A percentile compares a stretch with the other conserved stretches of the same genome.
Evolutionary conservation across 1,284 basidiomycete genomes (phyloP).

Genomic region (Neolentinus lepideus): DNA sequence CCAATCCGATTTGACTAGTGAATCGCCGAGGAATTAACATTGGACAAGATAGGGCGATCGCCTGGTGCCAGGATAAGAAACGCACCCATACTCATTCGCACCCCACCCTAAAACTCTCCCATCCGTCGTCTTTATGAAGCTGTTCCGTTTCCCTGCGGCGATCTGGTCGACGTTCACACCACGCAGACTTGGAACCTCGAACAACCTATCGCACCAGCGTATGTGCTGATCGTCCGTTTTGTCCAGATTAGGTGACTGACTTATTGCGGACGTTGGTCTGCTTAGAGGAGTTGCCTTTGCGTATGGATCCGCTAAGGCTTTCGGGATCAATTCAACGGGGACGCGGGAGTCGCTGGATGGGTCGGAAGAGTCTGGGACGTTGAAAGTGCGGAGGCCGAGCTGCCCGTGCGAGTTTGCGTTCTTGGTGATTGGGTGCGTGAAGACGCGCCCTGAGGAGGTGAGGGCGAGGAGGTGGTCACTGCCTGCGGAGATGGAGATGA

Average conservation of each 20-base stretch:
- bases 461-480: slow-evolving; percentile 81
- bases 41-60: neutral
- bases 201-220: slow-evolving; percentile 63
- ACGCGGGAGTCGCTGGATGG: slow-evolving; percentile 23
- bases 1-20: slow-evolving; percentile 76
- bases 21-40: slow-evolving; percentile 4
- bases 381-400: slow-evolving; percentile 69
- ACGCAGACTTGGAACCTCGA: slow-evolving; percentile 74
- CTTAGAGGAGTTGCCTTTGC: slow-evolving; percentile 27
- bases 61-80: neutral
- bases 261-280: slow-evolving; percentile 14
- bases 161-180: slow-evolving; percentile 65
- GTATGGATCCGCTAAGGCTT: slow-evolving; percentile 44
- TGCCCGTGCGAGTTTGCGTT: slow-evolving; percentile 84
- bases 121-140: slow-evolving; percentile 61
- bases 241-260: slow-evolving; percentile 17
- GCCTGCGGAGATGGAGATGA: slow-evolving; percentile 71
- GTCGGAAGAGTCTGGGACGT: slow-evolving; percentile 33
- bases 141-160: slow-evolving; percentile 68
- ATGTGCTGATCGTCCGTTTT: slow-evolving; percentile 15
- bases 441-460: slow-evolving; percentile 77
- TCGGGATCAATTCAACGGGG: slow-evolving; percentile 55
- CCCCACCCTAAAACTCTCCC: slow-evolving; percentile 89
- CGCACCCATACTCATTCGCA: slow-evolving; percentile 77
- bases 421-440: slow-evolving; percentile 71